Percentiles rank a stretch among this genome's conserved stretches.
Evolutionary conservation across 495 filamentous ascomycete genomes (phyloP).

Genomic region (Pyronema domesticum): DNA sequence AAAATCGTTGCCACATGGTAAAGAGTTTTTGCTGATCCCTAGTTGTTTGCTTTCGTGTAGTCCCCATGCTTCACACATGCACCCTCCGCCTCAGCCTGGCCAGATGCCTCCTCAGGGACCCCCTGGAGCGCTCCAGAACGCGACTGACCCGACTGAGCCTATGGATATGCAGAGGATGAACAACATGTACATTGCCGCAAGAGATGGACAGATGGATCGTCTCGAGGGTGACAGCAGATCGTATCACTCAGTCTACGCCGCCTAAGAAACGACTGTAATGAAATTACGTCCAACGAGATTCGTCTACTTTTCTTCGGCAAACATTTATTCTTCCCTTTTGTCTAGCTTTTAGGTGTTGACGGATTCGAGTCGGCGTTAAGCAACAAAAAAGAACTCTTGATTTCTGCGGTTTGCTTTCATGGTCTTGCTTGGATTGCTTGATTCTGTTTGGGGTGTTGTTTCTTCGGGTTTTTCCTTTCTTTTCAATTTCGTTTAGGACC

Average conservation of each 20-base stretch:
- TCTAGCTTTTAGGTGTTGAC: background rate
- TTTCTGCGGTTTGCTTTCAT: constrained; percentile 3
- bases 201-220: constrained; percentile 30
- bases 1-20: constrained; percentile 1
- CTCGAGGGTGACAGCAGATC: constrained; percentile 32
- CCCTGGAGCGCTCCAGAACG: constrained; percentile 30
- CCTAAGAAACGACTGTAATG: background rate
- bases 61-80: constrained; percentile 33
- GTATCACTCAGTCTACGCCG: constrained; percentile 30
- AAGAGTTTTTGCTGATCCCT: constrained; percentile 23
- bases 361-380: constrained; percentile 6
- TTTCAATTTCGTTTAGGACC: constrained; percentile 4
- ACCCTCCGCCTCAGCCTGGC: constrained; percentile 28
- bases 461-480: constrained; percentile 5
- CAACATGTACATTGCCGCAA: constrained; percentile 30
- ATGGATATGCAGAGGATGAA: constrained; percentile 31
- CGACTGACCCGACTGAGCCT: constrained; percentile 29
- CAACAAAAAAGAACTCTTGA: constrained; percentile 6
- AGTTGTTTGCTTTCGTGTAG: constrained; percentile 26
- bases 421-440: background rate
- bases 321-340: background rate
- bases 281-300: background rate
- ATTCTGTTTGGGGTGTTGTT: background rate
- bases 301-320: background rate
- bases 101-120: constrained; percentile 28